phyloP scores from a whole-genome alignment of 306 rosid species.

The Prunus kanzakura region DNA sequence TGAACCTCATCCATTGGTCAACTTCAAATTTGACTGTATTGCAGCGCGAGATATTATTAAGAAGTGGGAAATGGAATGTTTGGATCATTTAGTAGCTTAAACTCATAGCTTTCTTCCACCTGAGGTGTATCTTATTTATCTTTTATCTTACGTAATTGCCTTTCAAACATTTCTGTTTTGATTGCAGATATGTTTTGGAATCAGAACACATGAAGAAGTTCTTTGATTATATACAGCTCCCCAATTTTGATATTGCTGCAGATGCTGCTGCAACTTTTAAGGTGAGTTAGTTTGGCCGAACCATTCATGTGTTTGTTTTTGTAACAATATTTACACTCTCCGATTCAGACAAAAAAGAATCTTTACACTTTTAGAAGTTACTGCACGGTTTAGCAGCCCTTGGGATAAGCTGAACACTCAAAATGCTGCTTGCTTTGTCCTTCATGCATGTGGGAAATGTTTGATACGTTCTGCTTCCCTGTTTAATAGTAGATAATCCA shows the following conservation, averaged over 20 bases:
- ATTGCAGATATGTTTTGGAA: slow-evolving; percentile 86
- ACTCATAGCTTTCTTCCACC: neutral
- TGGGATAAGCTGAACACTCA: neutral
- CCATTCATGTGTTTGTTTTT: neutral
- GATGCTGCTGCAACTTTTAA: slow-evolving; percentile 99
- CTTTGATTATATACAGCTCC: slow-evolving; percentile 91
- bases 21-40: neutral
- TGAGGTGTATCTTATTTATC: neutral
- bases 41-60: neutral
- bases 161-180: slow-evolving; percentile 17
- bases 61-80: neutral
- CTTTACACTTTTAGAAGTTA: neutral
- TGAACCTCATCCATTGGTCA: slow-evolving; percentile 3
- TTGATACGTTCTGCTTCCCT: neutral
- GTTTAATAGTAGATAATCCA: neutral
- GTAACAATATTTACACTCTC: too few relatives aligned
- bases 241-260: slow-evolving; percentile 96
- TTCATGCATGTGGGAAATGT: neutral
- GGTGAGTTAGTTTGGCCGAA: slow-evolving; percentile 41
- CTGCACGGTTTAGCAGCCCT: neutral
- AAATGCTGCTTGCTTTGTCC: neutral
- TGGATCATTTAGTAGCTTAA: neutral
- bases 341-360: neutral
- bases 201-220: slow-evolving; percentile 84
- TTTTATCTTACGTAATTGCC: neutral